Evolutionary conservation across 2,329 filamentous ascomycete species (phyloP).

Genomic region (Xylariaceae sp.): DNA sequence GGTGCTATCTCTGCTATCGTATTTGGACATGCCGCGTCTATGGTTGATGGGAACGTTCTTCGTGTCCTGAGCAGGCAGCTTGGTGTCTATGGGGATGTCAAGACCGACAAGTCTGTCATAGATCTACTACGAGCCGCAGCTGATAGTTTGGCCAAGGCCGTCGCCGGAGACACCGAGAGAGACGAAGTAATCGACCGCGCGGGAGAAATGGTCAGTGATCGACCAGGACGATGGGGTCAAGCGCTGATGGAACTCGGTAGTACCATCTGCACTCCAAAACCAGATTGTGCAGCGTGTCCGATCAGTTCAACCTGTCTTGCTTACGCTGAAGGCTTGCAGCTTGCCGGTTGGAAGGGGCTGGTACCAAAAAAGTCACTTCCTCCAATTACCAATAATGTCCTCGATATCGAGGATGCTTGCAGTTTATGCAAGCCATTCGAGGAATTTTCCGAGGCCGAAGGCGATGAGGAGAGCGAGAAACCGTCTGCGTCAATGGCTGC

Average conservation of each 20-base stretch:
- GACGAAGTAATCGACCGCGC: conserved; percentile 7
- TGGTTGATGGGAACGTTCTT: conserved; percentile 62
- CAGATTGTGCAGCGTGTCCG: conserved; percentile 50
- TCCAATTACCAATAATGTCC: neutral
- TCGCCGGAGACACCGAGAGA: conserved; percentile 35
- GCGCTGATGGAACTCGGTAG: conserved; percentile 63
- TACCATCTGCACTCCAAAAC: conserved; percentile 57
- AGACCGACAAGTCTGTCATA: conserved; percentile 47
- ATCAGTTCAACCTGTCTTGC: conserved; percentile 47
- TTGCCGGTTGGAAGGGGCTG: conserved; percentile 21
- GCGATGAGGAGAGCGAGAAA: conserved; percentile 15
- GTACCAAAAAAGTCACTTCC: conserved; percentile 5
- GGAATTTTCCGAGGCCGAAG: conserved; percentile 21
- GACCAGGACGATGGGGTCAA: conserved; percentile 59
- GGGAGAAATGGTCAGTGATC: conserved; percentile 33
- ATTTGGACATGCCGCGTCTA: conserved; percentile 53
- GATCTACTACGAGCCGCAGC: conserved; percentile 57
- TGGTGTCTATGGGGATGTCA: conserved; percentile 52
- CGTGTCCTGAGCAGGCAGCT: conserved; percentile 58
- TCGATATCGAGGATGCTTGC: conserved; percentile 49
- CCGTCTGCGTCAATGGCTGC: conserved; percentile 3
- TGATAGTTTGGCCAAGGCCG: conserved; percentile 47
- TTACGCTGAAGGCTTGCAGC: conserved; percentile 41
- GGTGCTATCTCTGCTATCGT: conserved; percentile 60
- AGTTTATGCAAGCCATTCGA: conserved; percentile 44